phyloP scores from a whole-genome alignment of 176 grass and related monocot species.

The Dactylis glomerata region DNA sequence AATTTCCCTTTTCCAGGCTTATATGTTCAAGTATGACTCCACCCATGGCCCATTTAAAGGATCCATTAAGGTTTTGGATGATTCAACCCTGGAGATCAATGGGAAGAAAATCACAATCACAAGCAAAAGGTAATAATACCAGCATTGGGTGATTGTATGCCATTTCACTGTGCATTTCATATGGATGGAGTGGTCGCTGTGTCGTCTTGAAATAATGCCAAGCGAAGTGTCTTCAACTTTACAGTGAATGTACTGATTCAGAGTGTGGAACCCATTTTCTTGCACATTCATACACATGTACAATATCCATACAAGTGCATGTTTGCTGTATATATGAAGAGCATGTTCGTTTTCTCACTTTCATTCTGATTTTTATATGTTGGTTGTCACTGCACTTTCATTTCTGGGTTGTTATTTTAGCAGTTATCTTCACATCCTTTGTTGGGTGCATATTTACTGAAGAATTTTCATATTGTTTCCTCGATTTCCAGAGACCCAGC shows the following conservation, averaged over 20 bases:
- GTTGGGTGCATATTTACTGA: neutral
- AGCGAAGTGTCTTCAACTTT: neutral
- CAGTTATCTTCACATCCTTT: neutral
- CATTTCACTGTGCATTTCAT: neutral
- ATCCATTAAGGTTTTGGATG: slow-evolving; percentile 70
- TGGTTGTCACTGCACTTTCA: neutral
- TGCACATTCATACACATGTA: neutral
- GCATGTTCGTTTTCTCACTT: neutral
- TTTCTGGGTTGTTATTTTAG: slow-evolving; percentile 5
- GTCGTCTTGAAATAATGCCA: neutral
- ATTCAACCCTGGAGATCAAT: slow-evolving; percentile 85
- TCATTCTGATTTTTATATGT: neutral
- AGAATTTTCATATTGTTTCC: neutral
- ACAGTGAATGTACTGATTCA: neutral
- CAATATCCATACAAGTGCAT: neutral
- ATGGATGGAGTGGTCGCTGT: neutral
- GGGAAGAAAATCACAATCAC: slow-evolving; percentile 82
- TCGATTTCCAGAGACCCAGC: slow-evolving; percentile 71
- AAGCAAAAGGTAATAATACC: slow-evolving; percentile 74
- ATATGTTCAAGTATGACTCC: slow-evolving; percentile 99
- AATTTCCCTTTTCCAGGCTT: slow-evolving; percentile 56
- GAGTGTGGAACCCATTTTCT: neutral
- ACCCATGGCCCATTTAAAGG: slow-evolving; percentile 88
- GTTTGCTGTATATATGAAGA: neutral
- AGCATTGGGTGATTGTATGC: neutral